These are phyloP conservation scores for Ramaria sp. DNA, from an alignment of 768 basidiomycete species.

Conservation along the genomic window DNA sequence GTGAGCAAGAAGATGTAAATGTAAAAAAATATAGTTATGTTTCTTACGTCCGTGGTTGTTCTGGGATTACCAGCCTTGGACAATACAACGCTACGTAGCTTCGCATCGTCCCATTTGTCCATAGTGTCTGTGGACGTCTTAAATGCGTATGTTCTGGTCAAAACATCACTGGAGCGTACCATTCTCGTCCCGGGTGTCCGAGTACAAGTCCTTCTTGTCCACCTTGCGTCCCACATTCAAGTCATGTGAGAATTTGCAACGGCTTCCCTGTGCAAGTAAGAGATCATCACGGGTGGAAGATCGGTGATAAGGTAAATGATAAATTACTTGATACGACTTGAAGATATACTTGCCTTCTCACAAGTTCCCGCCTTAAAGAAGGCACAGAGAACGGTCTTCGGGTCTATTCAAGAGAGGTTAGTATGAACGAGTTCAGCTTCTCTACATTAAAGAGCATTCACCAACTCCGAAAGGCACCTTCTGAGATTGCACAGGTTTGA, in stretches of 20 bases:
- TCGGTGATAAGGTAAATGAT: background rate
- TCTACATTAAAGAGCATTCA: conserved; percentile 13
- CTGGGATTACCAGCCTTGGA: conserved; percentile 85
- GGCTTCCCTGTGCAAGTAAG: conserved; percentile 8
- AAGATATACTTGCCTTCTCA: conserved; percentile 85
- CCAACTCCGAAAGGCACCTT: conserved; percentile 86
- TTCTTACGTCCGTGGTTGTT: conserved; percentile 75
- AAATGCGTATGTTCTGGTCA: conserved; percentile 3
- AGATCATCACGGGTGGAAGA: background rate
- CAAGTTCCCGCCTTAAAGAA: conserved; percentile 90
- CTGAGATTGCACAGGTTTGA: conserved; percentile 72
- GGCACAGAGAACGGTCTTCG: conserved; percentile 86
- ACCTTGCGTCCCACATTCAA: conserved; percentile 80
- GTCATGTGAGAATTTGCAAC: conserved; percentile 96
- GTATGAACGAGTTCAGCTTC: background rate
- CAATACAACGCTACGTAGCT: conserved; percentile 76
- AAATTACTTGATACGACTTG: background rate
- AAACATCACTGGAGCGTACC: conserved; percentile 22
- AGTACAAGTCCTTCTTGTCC: conserved; percentile 93
- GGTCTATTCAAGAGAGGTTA: conserved; percentile 38
- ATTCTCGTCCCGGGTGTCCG: conserved; percentile 78
- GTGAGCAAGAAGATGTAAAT: conserved; percentile 2
- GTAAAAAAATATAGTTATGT: conserved; percentile 13
- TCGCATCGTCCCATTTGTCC: conserved; percentile 97
- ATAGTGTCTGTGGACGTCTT: conserved; percentile 62